Base-by-base conservation (phyloP, 2,329 filamentous ascomycete species). In the Fusarium bactridioides region DNA sequence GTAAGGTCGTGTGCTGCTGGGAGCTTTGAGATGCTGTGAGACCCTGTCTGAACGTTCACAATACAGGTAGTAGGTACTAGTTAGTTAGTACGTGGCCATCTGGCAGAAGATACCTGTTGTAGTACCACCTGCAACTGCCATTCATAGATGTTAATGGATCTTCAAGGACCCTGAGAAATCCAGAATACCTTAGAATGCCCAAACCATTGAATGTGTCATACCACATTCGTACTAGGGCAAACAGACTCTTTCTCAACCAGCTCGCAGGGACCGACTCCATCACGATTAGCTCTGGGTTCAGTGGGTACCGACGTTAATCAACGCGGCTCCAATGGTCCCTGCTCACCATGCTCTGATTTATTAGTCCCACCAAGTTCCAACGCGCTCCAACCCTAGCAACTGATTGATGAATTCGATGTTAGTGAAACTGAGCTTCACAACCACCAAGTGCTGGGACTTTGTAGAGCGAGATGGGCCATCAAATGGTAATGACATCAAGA, bases 301-400 rank as follows among this genome's bases (percentile, higher is more conserved):
- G 70, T 73, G 70, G 61, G 55, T 57, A 67, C 59, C 41, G 44
- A 61, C 54, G 54, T 64, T 70, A 61, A 73, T 73, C 61, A 47
- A 55, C 58, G 61, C 70, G 54, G 66, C 61, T 70, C 50, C 38
- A 43, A 55, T 73, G 70, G 66, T 51, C 70, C 66, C 40, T 72
- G 60, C 64, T 61, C 65, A 66, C 43, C 66, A 31, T 61, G 47
- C 55, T 55, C 60, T 50, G n/a, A 21, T 33, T 27, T 21, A 45
- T 27, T 21, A 45, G 55, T 60, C n/a, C 51, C 53, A 57, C 38
- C 31, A 15, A 33, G 31, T 33, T 33, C 37, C 40, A 56, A 70
- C 51, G 31, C 53, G 27, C 47, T 48, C 47, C 29, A 66, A 50
- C 27, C 54, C 54, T 53, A 35, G 38, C 41, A 51, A 51, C 29